A percentile compares a stretch with the other conserved stretches of the same genome.
Conservation (phyloP, 257 asterid species). For the Solanum pinnatisectum region DNA sequence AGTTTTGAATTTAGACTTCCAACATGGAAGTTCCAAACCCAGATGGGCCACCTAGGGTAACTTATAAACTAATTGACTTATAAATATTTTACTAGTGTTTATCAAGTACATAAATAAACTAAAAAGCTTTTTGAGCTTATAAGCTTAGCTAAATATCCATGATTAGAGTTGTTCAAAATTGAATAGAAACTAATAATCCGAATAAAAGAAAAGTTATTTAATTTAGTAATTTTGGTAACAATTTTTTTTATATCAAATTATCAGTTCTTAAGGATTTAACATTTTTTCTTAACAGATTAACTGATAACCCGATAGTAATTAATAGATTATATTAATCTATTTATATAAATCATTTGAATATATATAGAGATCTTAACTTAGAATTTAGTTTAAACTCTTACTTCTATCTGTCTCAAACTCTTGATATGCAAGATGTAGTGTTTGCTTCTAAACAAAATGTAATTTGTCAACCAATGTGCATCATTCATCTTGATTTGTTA, state of each 20-base stretch:
- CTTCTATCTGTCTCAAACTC: neutral
- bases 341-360: neutral
- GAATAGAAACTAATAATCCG: no score
- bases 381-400: neutral
- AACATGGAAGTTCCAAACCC: rapidly evolving
- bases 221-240: no score
- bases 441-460: no score
- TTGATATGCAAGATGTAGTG: neutral
- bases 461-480: neutral
- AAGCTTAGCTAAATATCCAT: neutral
- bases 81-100: neutral
- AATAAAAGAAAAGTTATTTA: no score
- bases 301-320: no score
- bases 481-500: neutral
- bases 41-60: no score
- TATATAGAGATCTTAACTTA: neutral
- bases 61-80: neutral
- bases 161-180: neutral
- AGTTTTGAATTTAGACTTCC: rapidly evolving
- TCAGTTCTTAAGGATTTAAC: neutral
- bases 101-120: neutral
- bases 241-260: no score
- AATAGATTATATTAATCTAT: no score
- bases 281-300: neutral
- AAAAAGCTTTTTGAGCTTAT: neutral